Evolutionary conservation across 768 basidiomycete species (phyloP).

Genomic region (Hydnomerulius pinastri): DNA sequence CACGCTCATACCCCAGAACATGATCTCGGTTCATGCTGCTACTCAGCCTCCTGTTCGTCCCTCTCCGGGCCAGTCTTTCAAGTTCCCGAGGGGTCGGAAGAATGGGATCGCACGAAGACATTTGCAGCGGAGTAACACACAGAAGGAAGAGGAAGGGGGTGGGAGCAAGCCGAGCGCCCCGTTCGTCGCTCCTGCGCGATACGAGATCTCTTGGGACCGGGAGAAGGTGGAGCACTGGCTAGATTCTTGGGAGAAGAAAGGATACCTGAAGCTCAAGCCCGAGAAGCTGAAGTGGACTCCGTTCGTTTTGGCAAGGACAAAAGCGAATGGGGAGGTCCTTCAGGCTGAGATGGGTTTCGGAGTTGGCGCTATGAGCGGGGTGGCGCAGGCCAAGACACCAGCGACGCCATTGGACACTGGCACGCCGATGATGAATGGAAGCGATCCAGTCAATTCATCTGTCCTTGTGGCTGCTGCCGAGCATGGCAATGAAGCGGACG

Average conservation of each 20-base stretch:
- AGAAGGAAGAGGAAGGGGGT: constrained; percentile 42
- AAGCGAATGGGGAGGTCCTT: constrained; percentile 28
- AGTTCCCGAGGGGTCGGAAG: constrained; percentile 65
- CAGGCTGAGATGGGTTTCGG: constrained; percentile 20
- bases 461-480: constrained; percentile 14
- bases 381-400: constrained; percentile 8
- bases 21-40: constrained; percentile 61
- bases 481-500: constrained; percentile 17
- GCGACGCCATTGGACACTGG: constrained; percentile 22
- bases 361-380: constrained; percentile 10
- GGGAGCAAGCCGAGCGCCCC: constrained; percentile 45
- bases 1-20: constrained; percentile 69
- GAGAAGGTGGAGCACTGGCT: constrained; percentile 67
- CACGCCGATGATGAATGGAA: constrained; percentile 22
- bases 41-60: constrained; percentile 58
- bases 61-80: constrained; percentile 78
- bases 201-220: constrained; percentile 75
- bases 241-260: constrained; percentile 72
- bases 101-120: constrained; percentile 67
- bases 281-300: constrained; percentile 95
- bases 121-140: constrained; percentile 53
- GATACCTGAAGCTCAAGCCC: constrained; percentile 71
- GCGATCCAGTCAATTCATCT: constrained; percentile 17
- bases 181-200: constrained; percentile 66
- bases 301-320: constrained; percentile 66